Evolutionary conservation across 768 basidiomycete genomes (phyloP).

Genomic region (Cyclocybe aegerita): DNA sequence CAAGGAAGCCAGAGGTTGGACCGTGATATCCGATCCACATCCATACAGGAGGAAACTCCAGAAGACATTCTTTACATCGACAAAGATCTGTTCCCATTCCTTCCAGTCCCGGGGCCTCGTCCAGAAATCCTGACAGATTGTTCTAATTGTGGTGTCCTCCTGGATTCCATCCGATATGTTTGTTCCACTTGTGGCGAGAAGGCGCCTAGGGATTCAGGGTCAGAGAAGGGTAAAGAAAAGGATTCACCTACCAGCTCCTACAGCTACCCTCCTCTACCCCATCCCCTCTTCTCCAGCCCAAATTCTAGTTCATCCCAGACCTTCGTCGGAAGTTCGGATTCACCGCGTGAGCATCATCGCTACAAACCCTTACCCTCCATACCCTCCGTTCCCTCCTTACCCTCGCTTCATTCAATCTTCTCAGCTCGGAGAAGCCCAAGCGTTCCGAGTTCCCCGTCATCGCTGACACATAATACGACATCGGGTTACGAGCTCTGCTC

Average conservation of each 20-base stretch:
- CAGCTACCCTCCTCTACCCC: slow-evolving; percentile 30
- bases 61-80: slow-evolving; percentile 29
- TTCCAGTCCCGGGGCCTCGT: slow-evolving; percentile 49
- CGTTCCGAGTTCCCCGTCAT: slow-evolving; percentile 16
- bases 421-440: slow-evolving; percentile 16
- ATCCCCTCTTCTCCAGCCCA: slow-evolving; percentile 24
- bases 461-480: slow-evolving; percentile 11
- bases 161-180: slow-evolving; percentile 87
- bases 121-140: slow-evolving; percentile 73
- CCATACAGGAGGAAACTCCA: slow-evolving; percentile 21
- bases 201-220: slow-evolving; percentile 35
- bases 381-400: slow-evolving; percentile 36
- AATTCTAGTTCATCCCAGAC: slow-evolving; percentile 38
- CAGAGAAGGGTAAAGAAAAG: slow-evolving; percentile 52
- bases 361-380: slow-evolving; percentile 43
- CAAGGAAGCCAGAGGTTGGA: slow-evolving; percentile 19
- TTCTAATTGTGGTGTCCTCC: slow-evolving; percentile 71
- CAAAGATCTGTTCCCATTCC: slow-evolving; percentile 52
- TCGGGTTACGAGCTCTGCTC: slow-evolving; percentile 84
- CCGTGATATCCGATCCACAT: slow-evolving; percentile 26
- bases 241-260: slow-evolving; percentile 31
- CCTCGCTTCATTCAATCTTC: slow-evolving; percentile 17
- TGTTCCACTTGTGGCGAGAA: slow-evolving; percentile 88
- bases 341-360: slow-evolving; percentile 23
- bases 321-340: slow-evolving; percentile 30